Base-by-base conservation (phyloP, 1,139 yeast species). In the Sugiyamaella novakii region DNA sequence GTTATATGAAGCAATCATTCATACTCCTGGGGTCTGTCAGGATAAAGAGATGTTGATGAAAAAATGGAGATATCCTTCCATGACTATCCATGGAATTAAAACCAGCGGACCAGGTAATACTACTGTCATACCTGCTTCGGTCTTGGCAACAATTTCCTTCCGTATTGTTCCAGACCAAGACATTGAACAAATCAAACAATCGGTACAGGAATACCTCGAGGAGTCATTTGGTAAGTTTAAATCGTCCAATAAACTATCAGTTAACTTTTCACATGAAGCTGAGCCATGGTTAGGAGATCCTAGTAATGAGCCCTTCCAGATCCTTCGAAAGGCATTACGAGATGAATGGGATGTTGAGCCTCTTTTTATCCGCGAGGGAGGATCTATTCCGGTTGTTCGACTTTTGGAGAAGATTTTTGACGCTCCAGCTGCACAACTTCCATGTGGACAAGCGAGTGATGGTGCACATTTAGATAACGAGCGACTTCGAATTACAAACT, bases 221-320 rank as follows among this genome's bases (percentile, higher is more conserved):
- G 59, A 65, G 0, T 64, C 71, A 43, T 86, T 85, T 56, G 56
- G 62, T 0, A 60, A 63, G 7, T 68, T 88, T 41, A 62, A 73
- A 3, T 77, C 94, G 0, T 77, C 76, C 6, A 92, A 92, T 65
- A 73, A 75, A 33, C 62, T 91, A 30, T 66, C 70, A 14, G 69
- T 91, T 17, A 72, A 77, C 31, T 76, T 88, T 34, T 76, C 83
- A 56, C 89, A 88, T 61, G 92, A 85, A 61, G 95, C 96, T 0
- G 98, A 91, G 61, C 95, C 98, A 1, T 92, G 98, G 98, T 71
- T 92, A 10, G 98, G 97, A 3, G 89, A 92, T 59, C 86, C 92
- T 3, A 67, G 75, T 8, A 89, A 86, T 62, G 75, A 75, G 35
- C 87, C 91, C 1, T 92, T 87, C 66, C 75, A 78, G 57, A 74